A percentile compares a stretch with the other conserved stretches of the same genome.
phyloP scores from a whole-genome alignment of 2,329 filamentous ascomycete species.

The Tolypocladium cylindrosporum region DNA sequence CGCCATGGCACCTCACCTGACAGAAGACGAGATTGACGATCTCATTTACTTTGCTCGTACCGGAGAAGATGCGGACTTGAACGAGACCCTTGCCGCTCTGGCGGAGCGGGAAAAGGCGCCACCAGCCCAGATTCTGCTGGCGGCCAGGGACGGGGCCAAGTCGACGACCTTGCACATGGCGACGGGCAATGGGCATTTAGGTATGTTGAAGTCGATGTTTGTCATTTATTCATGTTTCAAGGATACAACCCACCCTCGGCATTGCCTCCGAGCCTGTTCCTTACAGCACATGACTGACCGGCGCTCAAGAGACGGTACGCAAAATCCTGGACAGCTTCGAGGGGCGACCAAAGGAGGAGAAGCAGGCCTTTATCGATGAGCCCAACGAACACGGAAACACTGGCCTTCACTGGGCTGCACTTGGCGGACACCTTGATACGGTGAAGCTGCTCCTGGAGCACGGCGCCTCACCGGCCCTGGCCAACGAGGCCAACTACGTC shows the following conservation, averaged over 20 bases:
- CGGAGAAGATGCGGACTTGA: conserved; percentile 64
- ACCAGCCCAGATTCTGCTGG: conserved; percentile 54
- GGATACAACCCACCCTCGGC: not conserved
- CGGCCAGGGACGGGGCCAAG: conserved; percentile 63
- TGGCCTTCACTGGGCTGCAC: conserved; percentile 82
- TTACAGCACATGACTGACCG: not conserved
- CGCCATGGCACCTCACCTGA: conserved; percentile 44
- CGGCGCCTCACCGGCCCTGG: conserved; percentile 67
- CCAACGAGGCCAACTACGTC: conserved; percentile 78
- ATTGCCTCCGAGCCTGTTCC: too few species aligned
- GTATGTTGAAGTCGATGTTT: conserved; percentile 35
- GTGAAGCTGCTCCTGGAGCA: conserved; percentile 68
- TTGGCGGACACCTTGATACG: conserved; percentile 75
- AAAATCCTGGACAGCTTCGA: conserved; percentile 33
- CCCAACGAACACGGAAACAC: conserved; percentile 82
- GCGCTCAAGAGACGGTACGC: conserved; percentile 30
- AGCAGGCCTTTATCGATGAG: conserved; percentile 50
- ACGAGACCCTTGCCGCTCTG: conserved; percentile 46
- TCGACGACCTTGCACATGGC: conserved; percentile 88
- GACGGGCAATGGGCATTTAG: conserved; percentile 76
- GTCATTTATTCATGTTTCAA: not conserved
- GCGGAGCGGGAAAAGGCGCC: conserved; percentile 50
- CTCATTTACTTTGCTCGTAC: conserved; percentile 77
- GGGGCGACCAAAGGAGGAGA: conserved; percentile 26
- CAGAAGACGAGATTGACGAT: conserved; percentile 80